Conservation (phyloP, 2,329 filamentous ascomycete species). For the Cercospora sp. region DNA sequence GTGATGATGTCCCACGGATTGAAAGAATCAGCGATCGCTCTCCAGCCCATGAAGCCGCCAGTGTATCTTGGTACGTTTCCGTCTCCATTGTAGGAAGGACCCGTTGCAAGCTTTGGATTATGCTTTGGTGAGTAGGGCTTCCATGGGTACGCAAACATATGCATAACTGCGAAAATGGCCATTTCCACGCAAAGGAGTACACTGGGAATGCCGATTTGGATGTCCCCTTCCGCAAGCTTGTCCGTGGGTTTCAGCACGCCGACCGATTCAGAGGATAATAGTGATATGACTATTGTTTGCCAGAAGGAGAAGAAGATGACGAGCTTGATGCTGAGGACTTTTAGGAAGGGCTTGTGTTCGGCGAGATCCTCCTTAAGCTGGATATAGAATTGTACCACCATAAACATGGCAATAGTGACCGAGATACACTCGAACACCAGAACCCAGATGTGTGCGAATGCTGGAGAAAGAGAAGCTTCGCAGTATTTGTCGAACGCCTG, state of each 20-base stretch:
- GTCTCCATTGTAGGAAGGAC: slow-evolving; percentile 27
- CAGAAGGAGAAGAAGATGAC: slow-evolving; percentile 92
- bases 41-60: slow-evolving; percentile 65
- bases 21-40: slow-evolving; percentile 69
- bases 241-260: slow-evolving; percentile 64
- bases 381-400: slow-evolving; percentile 81
- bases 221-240: slow-evolving; percentile 68
- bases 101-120: slow-evolving; percentile 32
- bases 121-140: slow-evolving; percentile 61
- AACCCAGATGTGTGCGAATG: slow-evolving; percentile 84
- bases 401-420: slow-evolving; percentile 85
- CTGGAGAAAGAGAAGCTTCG: slow-evolving; percentile 72
- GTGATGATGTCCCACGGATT: slow-evolving; percentile 84
- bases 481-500: slow-evolving; percentile 73
- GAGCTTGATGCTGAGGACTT: slow-evolving; percentile 83
- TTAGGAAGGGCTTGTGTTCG: slow-evolving; percentile 72
- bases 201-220: slow-evolving; percentile 78
- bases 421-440: slow-evolving; percentile 69
- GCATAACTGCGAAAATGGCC: slow-evolving; percentile 74
- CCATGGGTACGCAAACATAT: slow-evolving; percentile 81
- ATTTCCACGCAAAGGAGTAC: slow-evolving; percentile 81
- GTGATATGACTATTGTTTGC: slow-evolving; percentile 67
- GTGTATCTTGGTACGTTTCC: slow-evolving; percentile 48
- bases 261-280: slow-evolving; percentile 58
- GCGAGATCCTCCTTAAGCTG: slow-evolving; percentile 70